Evolutionary conservation across 2,329 filamentous ascomycete species (phyloP), one percentile per base, ranked within the genome.

Genomic region (Diaporthe longicolla): DNA sequence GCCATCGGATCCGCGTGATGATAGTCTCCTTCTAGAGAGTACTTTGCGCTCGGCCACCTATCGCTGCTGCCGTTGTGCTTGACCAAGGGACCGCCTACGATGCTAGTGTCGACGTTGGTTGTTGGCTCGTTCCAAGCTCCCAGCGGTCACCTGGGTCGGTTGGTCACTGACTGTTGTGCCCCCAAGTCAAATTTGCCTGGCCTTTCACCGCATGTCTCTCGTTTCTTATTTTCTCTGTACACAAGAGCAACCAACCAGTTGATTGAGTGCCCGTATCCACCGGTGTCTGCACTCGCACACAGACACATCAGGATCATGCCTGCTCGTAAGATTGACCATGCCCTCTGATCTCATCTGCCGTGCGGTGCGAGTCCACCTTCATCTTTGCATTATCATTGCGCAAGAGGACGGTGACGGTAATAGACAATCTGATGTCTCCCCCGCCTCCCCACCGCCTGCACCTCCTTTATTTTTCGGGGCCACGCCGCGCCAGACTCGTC

Each of bases 161-260:
- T 52, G 45, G 45, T 52, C 24, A 35, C 61, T 37, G 19, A 57
- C n/a, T 61, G 69, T 52, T 21, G 69, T 71, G 69, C 19, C 40
- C 69, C 21, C 68, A 58, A 59, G 54, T 37, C 72, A 68, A 40
- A 59, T 48, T 55, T 68, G 69, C 71, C 54, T 73, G 63, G 35
- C 70, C 61, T 74, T 61, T 45, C 70, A 68, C 70, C 54, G 45
- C 54, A 69, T 74, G 73, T 74, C 55, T 74, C 70, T 68, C 73
- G 70, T 63, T 73, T 73, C 57, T 63, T 50, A 71, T 71, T 50
- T 37, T 52, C 40, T 57, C 24, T 54, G 57, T 43, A 66, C 35
- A 66, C 61, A 66, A 66, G 19, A 35, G 26, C 29, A 63, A 17
- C 57, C 29, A 63, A 17, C 57, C 57, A 63, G 55, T 40, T 21